Evolutionary conservation across 768 basidiomycete genomes (phyloP), one percentile per base, ranked within the genome.

Genomic region (Russula lepida): DNA sequence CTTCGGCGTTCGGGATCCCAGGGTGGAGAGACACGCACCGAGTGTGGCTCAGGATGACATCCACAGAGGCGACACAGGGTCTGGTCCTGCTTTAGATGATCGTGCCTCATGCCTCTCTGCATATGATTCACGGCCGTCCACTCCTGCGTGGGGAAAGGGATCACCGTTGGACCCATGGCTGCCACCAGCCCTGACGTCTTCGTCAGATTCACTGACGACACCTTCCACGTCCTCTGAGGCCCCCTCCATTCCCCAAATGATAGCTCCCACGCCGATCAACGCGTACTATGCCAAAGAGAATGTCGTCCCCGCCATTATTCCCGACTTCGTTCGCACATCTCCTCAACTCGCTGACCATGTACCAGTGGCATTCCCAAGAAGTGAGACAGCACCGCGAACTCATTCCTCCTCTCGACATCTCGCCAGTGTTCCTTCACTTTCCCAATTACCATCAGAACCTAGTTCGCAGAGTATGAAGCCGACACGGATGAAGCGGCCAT

Each of bases 401-500:
- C 67, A 73, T 68, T 59, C 76, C 39, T 68, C 71, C 0, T 72
- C 71, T 39, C 72, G 72, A 39, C 77, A 73, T 66, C 76, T 75
- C 15, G 72, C 71, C 7, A 71, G 74, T 19, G 63, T 71, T 4
- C 62, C 72, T 6, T 68, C 71, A 2, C 67, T 66, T 70, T 71
- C 64, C 37, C 74, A 61, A 68, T 70, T 59, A 67, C 73, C 66
- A 64, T 74, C 48, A 63, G 68, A 62, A 25, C 32, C 69, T 19
- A 62, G 69, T 56, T 61, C 75, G 77, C 78, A 62, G 71, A 65
- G 27, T 72, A 70, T 32, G 30, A 67, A 70, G 50, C 69, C 73
- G 27, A 71, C 70, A 56, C 76, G 74, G 59, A 69, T 78, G 60
- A 88, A 86, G 72, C 86, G 84, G 54, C 85, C 89, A 0, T 89